Base-by-base conservation (phyloP, 345 rosid genomes). In the Populus euphratica region DNA sequence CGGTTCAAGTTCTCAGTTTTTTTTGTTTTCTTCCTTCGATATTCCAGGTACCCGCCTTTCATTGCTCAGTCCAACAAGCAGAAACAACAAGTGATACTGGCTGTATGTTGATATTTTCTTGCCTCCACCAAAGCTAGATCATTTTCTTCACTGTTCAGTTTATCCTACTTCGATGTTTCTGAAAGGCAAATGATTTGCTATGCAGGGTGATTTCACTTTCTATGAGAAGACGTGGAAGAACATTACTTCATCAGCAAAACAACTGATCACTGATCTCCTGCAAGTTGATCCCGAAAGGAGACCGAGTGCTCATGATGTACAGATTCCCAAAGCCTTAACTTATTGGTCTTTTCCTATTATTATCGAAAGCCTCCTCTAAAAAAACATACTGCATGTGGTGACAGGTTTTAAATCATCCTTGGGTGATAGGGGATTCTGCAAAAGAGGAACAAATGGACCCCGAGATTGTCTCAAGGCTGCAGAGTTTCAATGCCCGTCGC, bases 1-100 rank as follows among this genome's bases (percentile, higher is more conserved):
- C 23, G 10, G 54, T 41, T 36, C n/a, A 20, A 31, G 39, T 38
- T 43, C 16, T 2, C 12, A 12, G 29, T 18, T 0, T 6, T 47
- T 49, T 16, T 50, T 0, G 0, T 50, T 18, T 2, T 17, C 6
- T 16, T 47, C 20, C 39, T 70, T 12, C 35, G 18, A 3, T 39
- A 25, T 75, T 73, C 75, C 89, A 87, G 94, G 81, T 85, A 90
- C 78, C 94, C 92, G 5, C 94, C 94, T 13, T 90, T 90, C 82
- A 74, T 86, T 74, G 88, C 92, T 16, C 92, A 85, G 66, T 87
- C 92, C 13, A 89, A 89, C 61, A 80, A 84, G 75, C 94, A 90
- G 76, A 90, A 89, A 84, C 90, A 87, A 16, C 88, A 89, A 81
- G 88, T 89, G 88, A 90, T 89, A 69, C 69, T 85, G 74, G 86